Evolutionary conservation across 1,284 basidiomycete genomes (phyloP), one percentile per base, ranked within the genome.

Genomic region (Anthracocystis panici-leucophaei): DNA sequence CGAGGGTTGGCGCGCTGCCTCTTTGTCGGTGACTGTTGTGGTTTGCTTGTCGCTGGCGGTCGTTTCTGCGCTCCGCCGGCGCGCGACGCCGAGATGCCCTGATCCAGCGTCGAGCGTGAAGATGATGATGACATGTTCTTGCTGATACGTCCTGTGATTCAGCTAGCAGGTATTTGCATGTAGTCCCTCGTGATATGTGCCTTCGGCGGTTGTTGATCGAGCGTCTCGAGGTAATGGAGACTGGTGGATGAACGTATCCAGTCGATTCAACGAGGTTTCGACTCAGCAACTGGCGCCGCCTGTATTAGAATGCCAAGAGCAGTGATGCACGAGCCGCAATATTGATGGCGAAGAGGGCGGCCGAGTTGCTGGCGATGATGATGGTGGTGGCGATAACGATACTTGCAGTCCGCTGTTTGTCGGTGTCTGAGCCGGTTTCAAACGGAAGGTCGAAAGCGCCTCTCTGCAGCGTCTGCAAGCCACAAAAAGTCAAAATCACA

Each of bases 21-120:
- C 44, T 71, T 71, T 18, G 57, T 38, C 5, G 67, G 61, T n/a
- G 67, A 44, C 23, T n/a, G 49, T 16, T n/a, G 49, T 3, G 52
- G 23, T 31, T 65, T 71, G 51, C 41, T 54, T 3, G 68, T 23
- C n/a, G 63, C 41, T 9, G 72, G 67, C 2, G 67, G 67, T 41
- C 72, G 51, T 38, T 75, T 75, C 52, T 66, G 72, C 10, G 72
- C 66, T 14, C 54, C 60, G 25, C 72, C 67, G 16, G 72, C 72
- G 20, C 67, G 66, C 12, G 63, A 75, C 1, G 66, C 72, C 33
- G 72, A 75, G 40, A 70, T 62, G 59, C 72, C 72, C 40, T 75
- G 66, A 18, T 75, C 72, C 8, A 75, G 49, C 14, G 35, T 18
- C 35, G 41, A 51, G 2, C 61, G 62, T 23, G 61, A 57, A 14